These are phyloP conservation scores for Mycena chlorophos DNA, from an alignment of 768 basidiomycete genomes.

Conservation along the genomic window DNA sequence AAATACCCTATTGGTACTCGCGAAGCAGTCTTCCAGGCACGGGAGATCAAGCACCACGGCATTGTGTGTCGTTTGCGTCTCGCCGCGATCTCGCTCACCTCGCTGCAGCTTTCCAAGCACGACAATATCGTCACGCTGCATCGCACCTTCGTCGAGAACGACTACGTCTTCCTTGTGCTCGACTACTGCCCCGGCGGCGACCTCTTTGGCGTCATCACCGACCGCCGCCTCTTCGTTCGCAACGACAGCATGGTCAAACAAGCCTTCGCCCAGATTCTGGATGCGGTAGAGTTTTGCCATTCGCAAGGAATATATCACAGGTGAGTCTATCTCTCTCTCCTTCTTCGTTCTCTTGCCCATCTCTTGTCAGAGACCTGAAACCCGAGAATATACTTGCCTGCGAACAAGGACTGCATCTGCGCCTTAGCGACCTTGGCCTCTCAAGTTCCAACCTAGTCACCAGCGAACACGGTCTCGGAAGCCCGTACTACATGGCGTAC, in stretches of 20 bases:
- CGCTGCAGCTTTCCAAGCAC: constrained; percentile 39
- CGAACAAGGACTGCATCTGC: constrained; percentile 51
- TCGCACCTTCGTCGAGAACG: constrained; percentile 58
- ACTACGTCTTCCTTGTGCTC: constrained; percentile 67
- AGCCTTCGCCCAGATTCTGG: constrained; percentile 77
- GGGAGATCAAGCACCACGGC: constrained; percentile 67
- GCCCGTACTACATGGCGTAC: constrained; percentile 66
- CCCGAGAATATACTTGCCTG: constrained; percentile 79
- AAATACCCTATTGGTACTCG: constrained; percentile 54
- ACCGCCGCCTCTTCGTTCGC: constrained; percentile 50
- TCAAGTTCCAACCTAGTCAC: constrained; percentile 49
- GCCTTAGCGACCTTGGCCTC: constrained; percentile 79
- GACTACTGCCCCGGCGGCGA: constrained; percentile 63
- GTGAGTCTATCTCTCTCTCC: constrained; percentile 45
- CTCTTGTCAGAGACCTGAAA: constrained; percentile 38
- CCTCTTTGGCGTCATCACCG: constrained; percentile 70
- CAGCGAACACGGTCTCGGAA: constrained; percentile 58
- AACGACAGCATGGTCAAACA: constrained; percentile 63
- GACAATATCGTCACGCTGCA: constrained; percentile 71
- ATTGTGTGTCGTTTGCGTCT: constrained; percentile 32
- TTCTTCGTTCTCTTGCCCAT: not conserved
- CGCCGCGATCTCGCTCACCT: not conserved
- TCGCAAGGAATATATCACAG: constrained; percentile 73
- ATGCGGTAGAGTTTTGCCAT: constrained; percentile 78
- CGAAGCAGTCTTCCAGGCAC: constrained; percentile 58